Conservation (phyloP, 805 yeast species). For the Zygosaccharomyces kombuchaensis region DNA sequence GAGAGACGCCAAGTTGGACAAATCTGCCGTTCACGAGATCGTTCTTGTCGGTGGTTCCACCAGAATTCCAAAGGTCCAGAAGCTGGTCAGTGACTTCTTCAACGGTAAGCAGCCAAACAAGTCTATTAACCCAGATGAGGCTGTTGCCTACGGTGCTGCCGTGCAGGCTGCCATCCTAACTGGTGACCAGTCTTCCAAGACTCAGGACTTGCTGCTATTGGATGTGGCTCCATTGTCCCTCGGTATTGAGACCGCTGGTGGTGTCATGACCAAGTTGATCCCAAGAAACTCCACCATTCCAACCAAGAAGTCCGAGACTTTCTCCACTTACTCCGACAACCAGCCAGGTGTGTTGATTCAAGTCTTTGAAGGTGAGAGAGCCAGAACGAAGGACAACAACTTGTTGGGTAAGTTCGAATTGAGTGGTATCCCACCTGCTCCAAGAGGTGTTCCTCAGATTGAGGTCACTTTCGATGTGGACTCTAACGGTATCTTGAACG, state of each 20-base stretch:
- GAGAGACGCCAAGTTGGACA: slow-evolving; percentile 89
- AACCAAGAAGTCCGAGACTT: slow-evolving; percentile 95
- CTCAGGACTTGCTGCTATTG: slow-evolving; percentile 91
- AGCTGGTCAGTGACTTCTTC: slow-evolving; percentile 94
- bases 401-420: slow-evolving; percentile 95
- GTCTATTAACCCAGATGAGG: slow-evolving; percentile 98
- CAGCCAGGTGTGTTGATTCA: slow-evolving; percentile 99
- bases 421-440: slow-evolving; percentile 96
- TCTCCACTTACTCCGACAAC: slow-evolving; percentile 98
- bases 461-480: slow-evolving; percentile 97
- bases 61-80: slow-evolving; percentile 98
- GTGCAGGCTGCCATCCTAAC: slow-evolving; percentile 97
- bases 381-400: slow-evolving; percentile 95
- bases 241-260: slow-evolving; percentile 99
- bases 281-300: slow-evolving; percentile 99
- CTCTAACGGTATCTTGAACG: slow-evolving; percentile 97
- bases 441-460: slow-evolving; percentile 98
- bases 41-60: slow-evolving; percentile 98
- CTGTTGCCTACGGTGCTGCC: slow-evolving; percentile 99
- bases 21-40: slow-evolving; percentile 88
- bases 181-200: slow-evolving; percentile 96
- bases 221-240: slow-evolving; percentile 98
- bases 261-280: slow-evolving; percentile 98
- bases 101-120: slow-evolving; percentile 98
- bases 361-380: slow-evolving; percentile 98